Percentiles rank a stretch among this genome's conserved stretches.
These are phyloP conservation scores for Neocucurbitaria cava DNA, from an alignment of 2,329 filamentous ascomycete genomes.

Conservation along the genomic window DNA sequence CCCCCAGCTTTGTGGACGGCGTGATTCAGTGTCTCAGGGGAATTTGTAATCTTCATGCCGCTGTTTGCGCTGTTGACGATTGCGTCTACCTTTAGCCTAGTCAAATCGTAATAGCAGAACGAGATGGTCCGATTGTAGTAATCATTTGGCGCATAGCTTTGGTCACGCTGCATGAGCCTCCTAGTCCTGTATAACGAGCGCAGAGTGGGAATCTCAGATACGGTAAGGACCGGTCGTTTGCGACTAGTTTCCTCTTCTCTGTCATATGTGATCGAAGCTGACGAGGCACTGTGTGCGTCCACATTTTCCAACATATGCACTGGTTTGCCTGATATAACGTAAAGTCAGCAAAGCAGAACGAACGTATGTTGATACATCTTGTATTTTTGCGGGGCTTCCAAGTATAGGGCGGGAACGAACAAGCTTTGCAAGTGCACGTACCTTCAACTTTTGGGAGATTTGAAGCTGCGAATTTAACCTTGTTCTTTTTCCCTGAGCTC, in stretches of 20 bases:
- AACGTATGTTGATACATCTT: background rate
- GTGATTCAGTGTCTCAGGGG: conserved; percentile 28
- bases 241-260: conserved; percentile 1
- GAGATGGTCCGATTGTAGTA: conserved; percentile 40
- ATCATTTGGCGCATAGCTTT: conserved; percentile 39
- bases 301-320: background rate
- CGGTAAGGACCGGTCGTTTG: conserved; percentile 12
- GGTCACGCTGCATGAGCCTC: conserved; percentile 32
- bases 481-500: conserved; percentile 16
- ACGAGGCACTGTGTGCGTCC: conserved; percentile 15
- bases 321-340: too few species aligned
- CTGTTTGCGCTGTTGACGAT: conserved; percentile 43
- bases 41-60: conserved; percentile 15
- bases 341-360: background rate
- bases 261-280: conserved; percentile 15
- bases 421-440: background rate
- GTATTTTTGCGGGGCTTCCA: background rate
- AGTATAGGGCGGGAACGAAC: background rate
- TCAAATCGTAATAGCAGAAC: conserved; percentile 40
- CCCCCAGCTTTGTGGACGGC: conserved; percentile 39
- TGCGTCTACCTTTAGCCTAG: conserved; percentile 41
- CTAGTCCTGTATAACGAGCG: conserved; percentile 34
- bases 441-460: background rate
- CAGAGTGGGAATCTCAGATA: conserved; percentile 35
- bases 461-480: conserved; percentile 22